phyloP scores from a whole-genome alignment of 169 alveolate genomes.

The Blepharisma undulans region DNA sequence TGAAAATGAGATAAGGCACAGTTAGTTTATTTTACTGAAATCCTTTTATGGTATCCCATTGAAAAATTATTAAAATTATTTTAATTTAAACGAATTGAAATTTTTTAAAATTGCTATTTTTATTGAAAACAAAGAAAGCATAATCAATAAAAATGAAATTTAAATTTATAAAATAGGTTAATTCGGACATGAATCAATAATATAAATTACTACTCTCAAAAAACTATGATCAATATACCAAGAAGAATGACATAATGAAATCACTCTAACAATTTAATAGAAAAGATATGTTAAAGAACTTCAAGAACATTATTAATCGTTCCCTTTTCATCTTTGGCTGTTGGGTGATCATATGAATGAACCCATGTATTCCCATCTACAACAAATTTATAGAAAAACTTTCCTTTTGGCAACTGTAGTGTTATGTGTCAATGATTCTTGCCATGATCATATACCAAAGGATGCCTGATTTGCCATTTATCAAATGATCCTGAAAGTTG shows the following conservation, averaged over 20 bases:
- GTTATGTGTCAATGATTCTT: constrained; percentile 74
- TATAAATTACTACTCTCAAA: no score
- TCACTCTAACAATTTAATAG: background rate
- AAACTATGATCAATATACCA: no score
- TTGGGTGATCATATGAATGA: constrained; percentile 78
- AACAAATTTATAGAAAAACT: constrained; percentile 81
- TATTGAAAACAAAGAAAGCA: no score
- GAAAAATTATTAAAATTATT: no score
- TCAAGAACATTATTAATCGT: constrained; percentile 80
- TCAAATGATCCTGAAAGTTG: constrained; percentile 80
- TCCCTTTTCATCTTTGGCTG: constrained; percentile 80
- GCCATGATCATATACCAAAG: constrained; percentile 74
- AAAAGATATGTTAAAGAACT: background rate
- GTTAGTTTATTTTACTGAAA: background rate
- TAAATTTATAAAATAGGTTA: no score
- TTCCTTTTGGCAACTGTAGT: constrained; percentile 81
- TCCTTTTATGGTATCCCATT: no score
- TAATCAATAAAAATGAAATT: no score
- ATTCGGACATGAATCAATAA: no score
- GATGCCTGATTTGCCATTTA: constrained; percentile 85
- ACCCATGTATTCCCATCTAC: constrained; percentile 88
- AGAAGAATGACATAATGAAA: no score
- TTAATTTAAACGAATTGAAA: no score
- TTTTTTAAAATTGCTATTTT: no score
- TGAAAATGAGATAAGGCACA: background rate